Percentiles rank a stretch among this genome's conserved stretches.
Conservation (phyloP, 306 rosid genomes). For the Leucaena leucocephala region DNA sequence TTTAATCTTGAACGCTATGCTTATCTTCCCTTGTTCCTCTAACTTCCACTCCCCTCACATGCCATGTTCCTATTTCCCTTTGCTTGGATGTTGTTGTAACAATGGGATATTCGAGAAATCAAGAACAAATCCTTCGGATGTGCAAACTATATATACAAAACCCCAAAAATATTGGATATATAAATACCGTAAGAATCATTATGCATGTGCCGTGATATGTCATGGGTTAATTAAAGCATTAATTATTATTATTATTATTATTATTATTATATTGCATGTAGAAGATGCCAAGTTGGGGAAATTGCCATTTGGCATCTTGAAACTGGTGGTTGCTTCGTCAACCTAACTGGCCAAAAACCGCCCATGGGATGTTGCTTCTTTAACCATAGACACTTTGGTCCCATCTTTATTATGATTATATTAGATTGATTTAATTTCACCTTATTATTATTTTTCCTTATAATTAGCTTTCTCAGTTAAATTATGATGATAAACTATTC, state of each 20-base stretch:
- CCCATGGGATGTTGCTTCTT: neutral
- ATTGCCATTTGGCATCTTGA: neutral
- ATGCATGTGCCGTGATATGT: neutral
- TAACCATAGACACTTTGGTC: neutral
- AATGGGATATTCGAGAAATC: neutral
- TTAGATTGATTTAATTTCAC: neutral
- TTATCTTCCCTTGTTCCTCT: slow-evolving; percentile 35
- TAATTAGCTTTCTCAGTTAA: no score
- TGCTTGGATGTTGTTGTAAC: neutral
- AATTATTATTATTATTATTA: no score
- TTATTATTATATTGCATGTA: neutral
- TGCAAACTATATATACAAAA: neutral
- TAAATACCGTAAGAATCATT: neutral
- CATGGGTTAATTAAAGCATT: neutral
- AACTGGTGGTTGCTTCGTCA: neutral
- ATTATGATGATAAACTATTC: no score
- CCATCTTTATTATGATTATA: neutral
- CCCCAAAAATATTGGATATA: neutral
- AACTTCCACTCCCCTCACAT: slow-evolving; percentile 30
- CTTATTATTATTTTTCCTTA: neutral
- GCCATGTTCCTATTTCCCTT: neutral
- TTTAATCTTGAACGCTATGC: slow-evolving; percentile 19
- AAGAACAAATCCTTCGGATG: neutral
- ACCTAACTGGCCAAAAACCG: neutral
- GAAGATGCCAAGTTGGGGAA: neutral